Evolutionary conservation across 768 basidiomycete genomes (phyloP), one percentile per base, ranked within the genome.

Genomic region (Rhodosporidiobolus odoratus): DNA sequence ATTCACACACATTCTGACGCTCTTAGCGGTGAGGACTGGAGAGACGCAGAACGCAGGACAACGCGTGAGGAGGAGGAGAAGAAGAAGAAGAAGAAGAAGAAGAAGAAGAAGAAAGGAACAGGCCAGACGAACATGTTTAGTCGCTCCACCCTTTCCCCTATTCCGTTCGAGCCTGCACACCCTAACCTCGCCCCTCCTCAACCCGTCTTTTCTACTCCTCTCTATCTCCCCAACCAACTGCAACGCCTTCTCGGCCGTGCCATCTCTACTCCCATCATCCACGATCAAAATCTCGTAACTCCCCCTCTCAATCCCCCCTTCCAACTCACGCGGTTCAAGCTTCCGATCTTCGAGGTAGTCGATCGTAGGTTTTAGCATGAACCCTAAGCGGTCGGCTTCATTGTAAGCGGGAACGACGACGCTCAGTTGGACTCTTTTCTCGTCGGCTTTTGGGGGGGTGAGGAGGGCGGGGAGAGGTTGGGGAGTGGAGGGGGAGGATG

Each of bases 391-490:
- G n/a, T 84, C 80, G 8, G 85, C 85, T 80, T 96, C 94, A 76
- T 96, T 96, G 84, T 87, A 97, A 0, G 94, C 93, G 17, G 94
- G 94, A 16, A 96, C 86, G 75, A 96, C 84, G 75, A 97, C 84
- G 37, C 87, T 87, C 48, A 97, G 82, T 77, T 88, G 88, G 59
- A 92, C 83, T 1, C 84, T 82, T 30, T 30, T 30, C 9, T 34
- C 21, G 3, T 35, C 3, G 3, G n/a, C 0, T 34, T 0, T 83
- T 79, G 40, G 74, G 48, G 62, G 87, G 75, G 38, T 89, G 81
- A 10, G 81, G 82, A 23, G 86, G 81, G 7, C 91, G 81, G 1
- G 85, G 13, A 68, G 65, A 2, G 66, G 85, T n/a, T 79, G 80
- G 1, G 85, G 83, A n/a, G 81, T 84, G 30, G 81, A 81, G 25